Percentiles rank a stretch among this genome's conserved stretches.
Evolutionary conservation across 2,329 filamentous ascomycete genomes (phyloP).

Genomic region (Penicillium sp.): DNA sequence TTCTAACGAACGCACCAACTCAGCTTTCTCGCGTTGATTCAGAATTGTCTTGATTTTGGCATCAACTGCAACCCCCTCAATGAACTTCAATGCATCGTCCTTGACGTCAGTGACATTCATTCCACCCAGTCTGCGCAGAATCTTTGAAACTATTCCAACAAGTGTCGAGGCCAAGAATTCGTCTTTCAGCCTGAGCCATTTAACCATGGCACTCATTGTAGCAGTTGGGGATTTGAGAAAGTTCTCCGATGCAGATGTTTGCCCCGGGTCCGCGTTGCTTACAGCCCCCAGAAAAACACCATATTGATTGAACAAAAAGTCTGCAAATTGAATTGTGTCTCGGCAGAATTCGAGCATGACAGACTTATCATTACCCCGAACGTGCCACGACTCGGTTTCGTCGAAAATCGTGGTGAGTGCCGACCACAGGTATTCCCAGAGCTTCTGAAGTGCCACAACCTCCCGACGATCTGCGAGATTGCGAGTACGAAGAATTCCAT

Average conservation of each 20-base stretch:
- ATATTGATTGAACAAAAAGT: constrained; percentile 81
- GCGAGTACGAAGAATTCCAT: constrained; percentile 61
- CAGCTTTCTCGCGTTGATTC: constrained; percentile 78
- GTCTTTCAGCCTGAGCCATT: constrained; percentile 89
- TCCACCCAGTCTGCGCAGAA: constrained; percentile 78
- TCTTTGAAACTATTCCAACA: constrained; percentile 79
- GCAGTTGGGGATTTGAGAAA: constrained; percentile 66
- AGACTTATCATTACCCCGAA: constrained; percentile 66
- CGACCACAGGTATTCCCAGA: constrained; percentile 86
- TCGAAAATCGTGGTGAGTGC: constrained; percentile 78
- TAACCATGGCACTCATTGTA: constrained; percentile 70
- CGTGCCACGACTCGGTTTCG: constrained; percentile 81
- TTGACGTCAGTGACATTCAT: constrained; percentile 70
- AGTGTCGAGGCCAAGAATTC: constrained; percentile 80
- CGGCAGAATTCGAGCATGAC: constrained; percentile 91
- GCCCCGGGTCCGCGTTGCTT: constrained; percentile 45
- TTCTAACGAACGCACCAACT: constrained; percentile 68
- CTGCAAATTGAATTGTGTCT: constrained; percentile 91
- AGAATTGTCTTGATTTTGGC: constrained; percentile 74
- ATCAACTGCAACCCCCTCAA: constrained; percentile 56
- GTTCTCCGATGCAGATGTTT: constrained; percentile 48
- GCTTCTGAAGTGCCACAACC: constrained; percentile 66
- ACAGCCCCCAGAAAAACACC: constrained; percentile 76
- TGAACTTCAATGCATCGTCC: constrained; percentile 64
- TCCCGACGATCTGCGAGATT: constrained; percentile 61